phyloP scores from a whole-genome alignment of 164 flowering plant species.

The Nymphaea colorata region DNA sequence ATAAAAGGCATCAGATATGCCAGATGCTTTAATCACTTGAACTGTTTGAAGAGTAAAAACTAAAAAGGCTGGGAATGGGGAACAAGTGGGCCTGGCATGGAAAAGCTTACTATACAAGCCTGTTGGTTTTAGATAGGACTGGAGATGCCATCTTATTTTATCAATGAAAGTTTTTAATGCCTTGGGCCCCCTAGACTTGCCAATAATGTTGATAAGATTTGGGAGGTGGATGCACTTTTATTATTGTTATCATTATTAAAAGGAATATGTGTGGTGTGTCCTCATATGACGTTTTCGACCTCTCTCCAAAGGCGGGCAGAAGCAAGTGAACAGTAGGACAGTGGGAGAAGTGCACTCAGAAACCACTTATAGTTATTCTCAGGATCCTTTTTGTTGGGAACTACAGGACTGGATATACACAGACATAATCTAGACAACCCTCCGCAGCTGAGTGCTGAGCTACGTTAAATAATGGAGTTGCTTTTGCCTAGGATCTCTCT shows the following conservation, averaged over 20 bases:
- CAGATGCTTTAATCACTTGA: neutral
- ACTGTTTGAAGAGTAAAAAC: neutral
- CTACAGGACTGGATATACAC: neutral
- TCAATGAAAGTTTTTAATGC: neutral
- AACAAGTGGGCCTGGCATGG: neutral
- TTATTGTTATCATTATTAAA: slow-evolving; percentile 9
- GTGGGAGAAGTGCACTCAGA: slow-evolving; percentile 18
- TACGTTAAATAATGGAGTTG: neutral
- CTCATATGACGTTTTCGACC: slow-evolving; percentile 16
- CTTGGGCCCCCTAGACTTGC: slow-evolving; percentile 14
- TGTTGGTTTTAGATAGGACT: slow-evolving; percentile 2
- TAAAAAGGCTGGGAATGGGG: neutral
- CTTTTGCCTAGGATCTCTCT: neutral
- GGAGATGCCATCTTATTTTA: slow-evolving; percentile 10
- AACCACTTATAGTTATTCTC: slow-evolving; percentile 16
- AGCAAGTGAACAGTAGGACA: slow-evolving; percentile 13
- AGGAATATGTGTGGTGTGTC: slow-evolving; percentile 21
- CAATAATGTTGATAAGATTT: slow-evolving; percentile 19
- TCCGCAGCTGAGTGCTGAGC: neutral
- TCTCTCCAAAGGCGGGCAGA: slow-evolving; percentile 8
- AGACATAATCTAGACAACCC: neutral
- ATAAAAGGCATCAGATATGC: neutral
- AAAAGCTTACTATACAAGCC: neutral
- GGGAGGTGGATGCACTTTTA: slow-evolving; percentile 14
- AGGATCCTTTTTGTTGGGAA: slow-evolving; percentile 3